Evolutionary conservation across 306 rosid genomes (phyloP), one percentile per base, ranked within the genome.

Genomic region (Prunus mume): DNA sequence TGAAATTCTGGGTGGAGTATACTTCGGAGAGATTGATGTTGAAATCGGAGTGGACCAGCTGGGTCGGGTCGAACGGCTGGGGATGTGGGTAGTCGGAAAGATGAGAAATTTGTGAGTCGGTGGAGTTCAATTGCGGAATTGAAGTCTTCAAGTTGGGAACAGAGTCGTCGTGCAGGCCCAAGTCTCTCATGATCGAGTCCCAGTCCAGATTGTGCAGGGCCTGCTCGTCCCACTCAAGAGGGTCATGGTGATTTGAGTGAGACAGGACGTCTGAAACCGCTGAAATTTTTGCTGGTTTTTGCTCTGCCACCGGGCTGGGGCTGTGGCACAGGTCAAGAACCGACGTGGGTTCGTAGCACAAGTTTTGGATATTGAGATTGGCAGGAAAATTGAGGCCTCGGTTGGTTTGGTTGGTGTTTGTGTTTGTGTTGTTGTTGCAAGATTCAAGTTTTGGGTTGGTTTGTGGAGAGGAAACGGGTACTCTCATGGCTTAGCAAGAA

Each of bases 281-380:
- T 0, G 79, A 45, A 24, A 56, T 62, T 18, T 83, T 66, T 4
- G 78, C 9, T 10, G 85, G 88, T 14, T 84, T 86, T 17, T 80
- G 82, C 0, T 83, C 74, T 5, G 66, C 78, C 72, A 79, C 87
- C 0, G 97, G 98, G 87, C 91, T 86, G 0, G 98, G 94, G 73
- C 96, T 93, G 13, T 91, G 91, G 46, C 89, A 84, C 28, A 88
- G 90, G 69, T 93, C 98, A 17, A 93, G 91, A 20, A 93, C 97
- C 2, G 98, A 91, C 15, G 90, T 91, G 77, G 97, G 95, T 71
- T 93, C 98, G 96, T 86, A 86, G 83, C 82, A 83, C 10, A 78
- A 47, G 80, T 58, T 81, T 5, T 84, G 80, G 60, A 57, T 57
- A 24, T 30, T n/a, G 41, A 80, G 54, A 71, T 79, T 56, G 7